Base-by-base conservation (phyloP, 495 filamentous ascomycete genomes). In the Trichodelitschia bisporula region DNA sequence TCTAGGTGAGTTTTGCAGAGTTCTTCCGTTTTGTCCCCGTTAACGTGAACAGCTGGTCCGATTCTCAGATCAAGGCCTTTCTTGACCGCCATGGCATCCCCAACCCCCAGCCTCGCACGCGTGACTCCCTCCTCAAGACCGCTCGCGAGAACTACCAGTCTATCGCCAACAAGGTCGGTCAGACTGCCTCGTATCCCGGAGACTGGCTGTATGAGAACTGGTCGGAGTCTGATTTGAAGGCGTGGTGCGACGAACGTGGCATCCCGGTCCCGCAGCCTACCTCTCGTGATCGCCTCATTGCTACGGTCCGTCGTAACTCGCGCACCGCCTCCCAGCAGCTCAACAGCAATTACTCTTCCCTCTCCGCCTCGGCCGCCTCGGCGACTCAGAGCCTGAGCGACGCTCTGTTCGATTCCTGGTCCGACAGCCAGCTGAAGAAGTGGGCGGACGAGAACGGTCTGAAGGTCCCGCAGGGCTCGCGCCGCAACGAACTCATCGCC, bases 181-280 rank as follows among this genome's bases (percentile, higher is more conserved):
- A 92, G 51, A 73, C 77, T 1, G 46, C 63, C 6, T 95, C 93
- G 40, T 97, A 97, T 40, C 86, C 86, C 23, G 86, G 86, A n/a
- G 70, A 91, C 51, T 97, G 86, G 86, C 55, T 95, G 19, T 97
- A 92, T 42, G 66, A 67, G 35, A 58, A 72, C 20, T 97, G 86
- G 86, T 66, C 71, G 26, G 64, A 84, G 24, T 75, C 69, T 32
- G 69, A 74, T 20, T 47, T 72, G 25, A 77, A 72, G 50, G 63
- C 72, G 40, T 97, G 77, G 74, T 69, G 93, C 6, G 84, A 93
- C 47, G 72, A 76, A 40, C 69, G 77, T 42, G 86, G 86, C 35
- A 69, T 79, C 47, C 72, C 79, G n/a, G 72, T 59, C 15, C 86
- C 86, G 23, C 82, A 93, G 45, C 77, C 80, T 8, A 69, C 64